Conservation (phyloP, 257 asterid species). For the Plantago major region DNA sequence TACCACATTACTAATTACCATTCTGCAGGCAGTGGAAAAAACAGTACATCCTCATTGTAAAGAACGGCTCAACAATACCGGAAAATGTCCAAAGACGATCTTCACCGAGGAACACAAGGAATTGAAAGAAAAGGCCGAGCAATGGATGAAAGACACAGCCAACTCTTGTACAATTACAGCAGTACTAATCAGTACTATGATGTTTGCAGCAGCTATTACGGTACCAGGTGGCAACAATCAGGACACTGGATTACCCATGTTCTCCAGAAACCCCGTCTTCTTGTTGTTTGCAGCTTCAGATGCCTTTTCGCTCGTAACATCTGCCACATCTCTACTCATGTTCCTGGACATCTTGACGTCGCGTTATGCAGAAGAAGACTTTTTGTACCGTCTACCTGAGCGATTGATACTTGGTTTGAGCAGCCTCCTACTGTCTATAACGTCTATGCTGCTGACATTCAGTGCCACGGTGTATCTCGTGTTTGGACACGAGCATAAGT, state of each 20-base stretch:
- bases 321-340: slow-evolving; percentile 18
- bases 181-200: slow-evolving; percentile 22
- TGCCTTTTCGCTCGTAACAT: slow-evolving; percentile 19
- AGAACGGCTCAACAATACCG: background rate
- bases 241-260: slow-evolving; percentile 1
- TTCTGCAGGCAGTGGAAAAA: slow-evolving; percentile 21
- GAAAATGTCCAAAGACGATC: slow-evolving; percentile 12
- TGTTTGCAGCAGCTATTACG: slow-evolving; percentile 24
- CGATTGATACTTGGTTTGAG: slow-evolving; percentile 16
- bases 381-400: slow-evolving; percentile 16
- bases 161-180: slow-evolving; percentile 23
- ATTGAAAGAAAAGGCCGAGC: slow-evolving; percentile 20
- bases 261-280: background rate
- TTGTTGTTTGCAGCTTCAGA: too few relatives aligned
- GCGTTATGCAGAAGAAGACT: slow-evolving; percentile 18
- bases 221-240: slow-evolving; percentile 19
- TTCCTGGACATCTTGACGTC: slow-evolving; percentile 25
- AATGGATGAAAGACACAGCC: slow-evolving; percentile 30
- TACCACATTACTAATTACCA: too few relatives aligned
- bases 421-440: slow-evolving; percentile 12
- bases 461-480: slow-evolving; percentile 4
- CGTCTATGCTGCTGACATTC: slow-evolving; percentile 11
- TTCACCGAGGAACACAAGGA: slow-evolving; percentile 19
- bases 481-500: background rate
- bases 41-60: slow-evolving; percentile 1